Evolutionary conservation across 139 green algal genomes (phyloP).

Genomic region (Chlorella sp.): DNA sequence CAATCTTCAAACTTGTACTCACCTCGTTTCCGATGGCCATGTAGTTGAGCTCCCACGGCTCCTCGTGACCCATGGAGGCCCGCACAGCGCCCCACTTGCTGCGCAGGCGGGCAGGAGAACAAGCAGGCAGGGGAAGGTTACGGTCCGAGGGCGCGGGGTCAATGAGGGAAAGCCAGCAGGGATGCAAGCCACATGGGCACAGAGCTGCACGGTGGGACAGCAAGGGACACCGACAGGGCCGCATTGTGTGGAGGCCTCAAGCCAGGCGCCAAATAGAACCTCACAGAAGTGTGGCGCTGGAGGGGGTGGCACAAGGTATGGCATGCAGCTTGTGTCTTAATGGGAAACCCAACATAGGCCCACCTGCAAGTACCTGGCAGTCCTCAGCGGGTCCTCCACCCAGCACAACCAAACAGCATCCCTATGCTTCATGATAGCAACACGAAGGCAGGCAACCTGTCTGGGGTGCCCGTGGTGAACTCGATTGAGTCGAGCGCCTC

Average conservation of each 20-base stretch:
- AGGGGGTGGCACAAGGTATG: too few relatives aligned
- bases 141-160: neutral
- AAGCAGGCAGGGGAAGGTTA: neutral
- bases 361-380: neutral
- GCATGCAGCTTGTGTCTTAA: too few relatives aligned
- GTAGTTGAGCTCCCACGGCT: slow-evolving; percentile 70
- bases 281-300: too few relatives aligned
- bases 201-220: too few relatives aligned
- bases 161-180: neutral
- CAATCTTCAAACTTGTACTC: too few relatives aligned
- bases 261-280: too few relatives aligned
- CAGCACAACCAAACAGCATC: neutral
- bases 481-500: neutral
- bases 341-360: too few relatives aligned
- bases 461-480: too few relatives aligned
- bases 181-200: too few relatives aligned
- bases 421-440: neutral
- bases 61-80: slow-evolving; percentile 63
- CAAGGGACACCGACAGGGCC: too few relatives aligned
- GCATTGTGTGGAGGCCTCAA: too few relatives aligned
- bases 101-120: neutral
- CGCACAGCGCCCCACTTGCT: slow-evolving; percentile 62
- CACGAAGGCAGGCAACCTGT: neutral
- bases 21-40: slow-evolving; percentile 79
- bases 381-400: neutral